Conservation (phyloP, 1,139 yeast genomes). For the Debaryomycetaceae sp. region DNA sequence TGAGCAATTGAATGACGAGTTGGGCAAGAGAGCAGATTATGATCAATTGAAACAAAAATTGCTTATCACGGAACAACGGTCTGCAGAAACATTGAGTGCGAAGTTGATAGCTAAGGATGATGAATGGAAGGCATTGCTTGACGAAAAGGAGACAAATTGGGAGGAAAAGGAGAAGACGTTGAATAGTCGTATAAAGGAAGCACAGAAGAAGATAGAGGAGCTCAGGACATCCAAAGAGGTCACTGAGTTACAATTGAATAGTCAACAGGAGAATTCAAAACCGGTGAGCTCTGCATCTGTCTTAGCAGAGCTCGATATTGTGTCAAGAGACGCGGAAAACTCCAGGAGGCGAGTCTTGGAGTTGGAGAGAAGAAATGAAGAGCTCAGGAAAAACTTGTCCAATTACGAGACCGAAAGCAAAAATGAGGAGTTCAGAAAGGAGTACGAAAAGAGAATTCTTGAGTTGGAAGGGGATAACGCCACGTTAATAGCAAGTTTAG, state of each 20-base stretch:
- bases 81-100: slow-evolving; percentile 49
- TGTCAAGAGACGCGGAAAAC: slow-evolving; percentile 71
- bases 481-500: slow-evolving; percentile 59
- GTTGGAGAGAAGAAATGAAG: slow-evolving; percentile 76
- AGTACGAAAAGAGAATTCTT: slow-evolving; percentile 39
- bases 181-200: slow-evolving; percentile 39
- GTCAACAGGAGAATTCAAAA: slow-evolving; percentile 14
- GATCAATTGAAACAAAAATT: slow-evolving; percentile 67
- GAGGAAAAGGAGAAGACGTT: slow-evolving; percentile 44
- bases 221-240: slow-evolving; percentile 54
- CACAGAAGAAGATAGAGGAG: slow-evolving; percentile 53
- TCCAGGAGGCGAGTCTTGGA: slow-evolving; percentile 67
- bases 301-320: slow-evolving; percentile 57
- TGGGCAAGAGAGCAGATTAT: slow-evolving; percentile 71
- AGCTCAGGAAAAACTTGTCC: slow-evolving; percentile 63
- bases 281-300: slow-evolving; percentile 25
- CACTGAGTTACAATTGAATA: slow-evolving; percentile 46
- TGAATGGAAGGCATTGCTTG: slow-evolving; percentile 55
- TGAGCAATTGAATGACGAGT: slow-evolving; percentile 52
- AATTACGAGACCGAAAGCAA: slow-evolving; percentile 45
- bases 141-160: slow-evolving; percentile 67
- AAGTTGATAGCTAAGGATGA: slow-evolving; percentile 57
- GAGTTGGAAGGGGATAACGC: slow-evolving; percentile 70
- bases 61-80: slow-evolving; percentile 53
- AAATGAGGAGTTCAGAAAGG: slow-evolving; percentile 28